Base-by-base conservation (phyloP, 2,329 filamentous ascomycete species). In the Claviceps digitariae region DNA sequence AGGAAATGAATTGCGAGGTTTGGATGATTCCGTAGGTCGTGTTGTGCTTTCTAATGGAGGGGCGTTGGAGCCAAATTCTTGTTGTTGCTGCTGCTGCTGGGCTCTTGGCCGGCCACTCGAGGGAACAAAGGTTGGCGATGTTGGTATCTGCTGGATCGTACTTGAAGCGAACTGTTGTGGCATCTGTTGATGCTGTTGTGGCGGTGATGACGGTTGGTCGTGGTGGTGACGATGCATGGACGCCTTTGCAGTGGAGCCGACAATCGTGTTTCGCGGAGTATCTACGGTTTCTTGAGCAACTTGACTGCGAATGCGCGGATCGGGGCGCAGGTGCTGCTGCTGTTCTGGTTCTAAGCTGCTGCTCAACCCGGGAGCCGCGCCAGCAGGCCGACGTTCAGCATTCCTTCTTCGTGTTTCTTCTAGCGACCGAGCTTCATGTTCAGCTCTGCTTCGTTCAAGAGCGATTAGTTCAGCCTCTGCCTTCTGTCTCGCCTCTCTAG, bases 1-100 rank as follows among this genome's bases (percentile, higher is more conserved):
- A 0, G 93, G 93, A 59, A 98, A 97, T 0, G 84, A 83, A 48
- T 86, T 87, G 54, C 82, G 74, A 51, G 77, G 67, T 51, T 76
- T 70, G 3, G 65, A 57, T 44, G 57, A 54, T 27, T 58, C 56
- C 10, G 58, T 51, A 20, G 55, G 54, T 48, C 63, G 58, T 40
- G 51, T 51, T 3, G 57, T 49, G 27, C 55, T 46, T 34, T 63
- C 61, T 15, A 55, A 17, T 21, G 45, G 44, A 13, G 59, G 36
- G 15, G 25, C 13, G 25, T 17, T 43, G 29, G 43, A 13, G 15
- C 8, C 29, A 15, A 20, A 29, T 29, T 31, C 46, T 36, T 48
- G 46, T 46, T 51, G 31, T 31, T 29, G 48, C 10, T 51, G 49
- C 25, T 52, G 52, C 40, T 50, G 50, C 31, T 52, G 55, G 29